A percentile compares a stretch with the other conserved stretches of the same genome.
phyloP scores from a whole-genome alignment of 108 stramenopile species.

The Skeletonema costatum region DNA sequence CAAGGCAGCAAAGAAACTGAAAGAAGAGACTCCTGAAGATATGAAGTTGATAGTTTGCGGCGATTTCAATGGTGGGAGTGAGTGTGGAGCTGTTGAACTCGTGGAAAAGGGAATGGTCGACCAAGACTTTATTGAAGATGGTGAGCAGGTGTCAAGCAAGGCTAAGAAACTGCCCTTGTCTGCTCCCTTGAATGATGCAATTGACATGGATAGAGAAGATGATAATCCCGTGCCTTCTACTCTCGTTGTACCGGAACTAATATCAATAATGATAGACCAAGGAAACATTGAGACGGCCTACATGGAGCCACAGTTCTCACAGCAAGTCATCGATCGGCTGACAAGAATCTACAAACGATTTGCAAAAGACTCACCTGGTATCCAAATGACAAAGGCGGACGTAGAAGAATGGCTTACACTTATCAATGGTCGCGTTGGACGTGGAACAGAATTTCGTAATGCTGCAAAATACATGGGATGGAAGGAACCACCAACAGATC shows the following conservation, averaged over 20 bases:
- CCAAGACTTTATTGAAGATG: conserved; percentile 79
- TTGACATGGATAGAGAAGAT: conserved; percentile 23
- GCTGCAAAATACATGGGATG: conserved; percentile 79
- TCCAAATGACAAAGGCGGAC: conserved; percentile 65
- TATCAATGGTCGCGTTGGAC: conserved; percentile 74
- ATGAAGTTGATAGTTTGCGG: conserved; percentile 80
- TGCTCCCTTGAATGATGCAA: conserved; percentile 58
- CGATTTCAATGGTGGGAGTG: conserved; percentile 87
- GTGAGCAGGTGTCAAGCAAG: conserved; percentile 63
- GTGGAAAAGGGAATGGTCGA: conserved; percentile 77
- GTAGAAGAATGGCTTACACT: conserved; percentile 83
- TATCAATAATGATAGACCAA: conserved; percentile 65
- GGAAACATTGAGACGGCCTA: conserved; percentile 47
- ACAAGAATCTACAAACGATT: conserved; percentile 55
- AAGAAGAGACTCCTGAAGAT: conserved; percentile 44
- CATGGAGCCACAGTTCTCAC: conserved; percentile 57
- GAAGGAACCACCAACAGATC: conserved; percentile 47
- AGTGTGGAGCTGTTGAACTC: conserved; percentile 77
- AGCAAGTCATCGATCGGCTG: conserved; percentile 60
- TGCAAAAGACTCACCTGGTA: conserved; percentile 30
- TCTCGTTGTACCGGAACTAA: conserved; percentile 82
- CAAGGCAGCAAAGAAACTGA: conserved; percentile 62
- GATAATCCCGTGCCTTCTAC: conserved; percentile 61
- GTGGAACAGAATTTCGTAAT: conserved; percentile 81
- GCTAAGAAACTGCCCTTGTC: conserved; percentile 65